Evolutionary conservation across 192 early-diverging fungal species (phyloP), one percentile per base, ranked within the genome.

Genomic region (Rhizoclosmatium sp.): DNA sequence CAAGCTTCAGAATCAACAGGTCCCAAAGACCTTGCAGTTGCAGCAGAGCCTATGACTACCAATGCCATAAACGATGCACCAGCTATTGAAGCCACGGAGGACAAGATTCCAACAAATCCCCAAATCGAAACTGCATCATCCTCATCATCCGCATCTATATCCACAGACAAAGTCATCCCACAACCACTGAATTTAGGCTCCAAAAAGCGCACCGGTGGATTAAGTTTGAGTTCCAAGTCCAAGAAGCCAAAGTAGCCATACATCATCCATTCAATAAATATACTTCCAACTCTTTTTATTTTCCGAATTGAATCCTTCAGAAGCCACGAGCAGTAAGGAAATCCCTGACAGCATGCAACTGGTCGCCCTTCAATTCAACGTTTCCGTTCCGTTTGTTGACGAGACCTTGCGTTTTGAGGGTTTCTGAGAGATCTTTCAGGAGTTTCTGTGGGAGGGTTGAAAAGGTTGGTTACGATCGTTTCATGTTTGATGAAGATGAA

Each of bases 341-440:
- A 46, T 76, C 75, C 41, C 75, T 61, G 40, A 76, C 75, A 47
- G 75, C 75, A 42, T 66, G 48, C 75, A 76, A 56, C 10, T 76
- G 75, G 47, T 76, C 75, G n/a, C 75, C 75, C 41, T 65, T 66
- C 16, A 76, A 47, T 9, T 44, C 19, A 39, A 76, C n/a, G 47
- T 76, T 46, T 5, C 65, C 65, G 41, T 54, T 76, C 4, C 44
- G 19, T 5, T 31, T n/a, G 14, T 76, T 76, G 3, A 76, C 58
- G 10, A 9, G 21, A 47, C 75, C 75, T 45, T 67, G 62, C 3
- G 64, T 76, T n/a, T 76, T 76, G 23, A 76, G 45, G 19, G 41
- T 64, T 23, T 16, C 23, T 23, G 21, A 21, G 7, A 76, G 19
- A 10, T 76, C 75, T 4, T 7, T n/a, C 9, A 76, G 46, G 44